Base-by-base conservation (phyloP, 257 asterid species). In the Ajuga chamaepitys region DNA sequence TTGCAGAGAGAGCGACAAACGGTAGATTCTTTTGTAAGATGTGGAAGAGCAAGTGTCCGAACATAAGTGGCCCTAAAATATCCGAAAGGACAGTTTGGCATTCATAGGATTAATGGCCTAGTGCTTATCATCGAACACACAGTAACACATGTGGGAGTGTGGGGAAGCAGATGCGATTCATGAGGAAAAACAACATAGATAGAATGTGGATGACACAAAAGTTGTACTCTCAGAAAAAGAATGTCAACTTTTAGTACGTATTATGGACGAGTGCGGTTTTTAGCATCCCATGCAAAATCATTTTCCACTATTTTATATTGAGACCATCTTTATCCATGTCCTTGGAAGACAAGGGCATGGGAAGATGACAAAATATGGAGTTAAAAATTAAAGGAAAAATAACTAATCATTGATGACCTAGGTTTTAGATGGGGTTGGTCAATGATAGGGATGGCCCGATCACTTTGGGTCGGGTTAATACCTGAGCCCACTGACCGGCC, bases 21-120 rank as follows among this genome's bases (percentile, higher is more conserved):
- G 35, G 20, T 5, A 2, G 74, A 59, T 67, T 45, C 74, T 32
- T 25, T 52, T 18, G 8, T 18, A 48, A 46, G 3, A 17, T 20
- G 59, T 5, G 21, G 38, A 24, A 21, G 62, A 21, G 61, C 69
- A 53, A 72, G 67, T 64, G 67, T 48, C 59, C 69, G n/a, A 9
- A 22, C 60, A 51, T 52, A 70, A 73, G 17, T 57, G 75, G 77
- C 86, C 74, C 70, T 68, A 30, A 44, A 59, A 58, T 37, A 61
- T 66, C 81, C 76, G 81, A 75, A 84, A 63, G 81, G 86, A 56
- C 83, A 53, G 40, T 55, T 28, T 32, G 21, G 7, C 3, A 30
- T 30, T 2, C 34, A 28, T 28, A 5, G 4, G 5, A 24, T 13
- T n/a, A 53, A 13, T n/a, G 38, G n/a, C 3, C 9, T 63, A 1